phyloP scores from a whole-genome alignment of 805 yeast genomes.

The Pichia kluyveri region DNA sequence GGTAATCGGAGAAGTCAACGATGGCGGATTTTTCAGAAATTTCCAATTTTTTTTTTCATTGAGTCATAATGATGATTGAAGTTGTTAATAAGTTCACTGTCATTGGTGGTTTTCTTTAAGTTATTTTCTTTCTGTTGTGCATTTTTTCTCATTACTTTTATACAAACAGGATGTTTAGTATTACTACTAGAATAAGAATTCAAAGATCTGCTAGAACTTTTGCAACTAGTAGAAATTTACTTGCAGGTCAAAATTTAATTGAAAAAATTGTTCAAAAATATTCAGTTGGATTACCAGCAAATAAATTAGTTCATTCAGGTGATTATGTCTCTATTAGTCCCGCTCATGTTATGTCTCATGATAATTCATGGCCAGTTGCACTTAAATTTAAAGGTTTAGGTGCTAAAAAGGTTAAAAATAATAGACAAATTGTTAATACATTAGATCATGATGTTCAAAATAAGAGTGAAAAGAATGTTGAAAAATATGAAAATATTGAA shows the following conservation, averaged over 20 bases:
- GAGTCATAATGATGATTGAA: too few species aligned
- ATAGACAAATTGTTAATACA: slow-evolving; percentile 90
- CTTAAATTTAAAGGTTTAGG: slow-evolving; percentile 93
- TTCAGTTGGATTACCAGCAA: slow-evolving; percentile 76
- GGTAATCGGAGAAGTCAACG: too few species aligned
- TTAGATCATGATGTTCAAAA: slow-evolving; percentile 98
- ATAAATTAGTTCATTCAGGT: slow-evolving; percentile 73
- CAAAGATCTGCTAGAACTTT: slow-evolving; percentile 9
- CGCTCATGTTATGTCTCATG: slow-evolving; percentile 98
- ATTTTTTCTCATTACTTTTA: too few species aligned
- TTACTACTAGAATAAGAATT: slow-evolving; percentile 2
- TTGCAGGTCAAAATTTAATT: slow-evolving; percentile 72
- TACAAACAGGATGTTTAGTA: slow-evolving; percentile 1
- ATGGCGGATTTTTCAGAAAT: too few species aligned
- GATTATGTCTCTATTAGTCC: slow-evolving; percentile 94
- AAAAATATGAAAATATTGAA: slow-evolving; percentile 83
- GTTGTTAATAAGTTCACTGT: too few species aligned
- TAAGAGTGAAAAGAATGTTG: slow-evolving; percentile 77
- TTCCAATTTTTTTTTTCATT: too few species aligned
- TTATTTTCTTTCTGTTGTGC: too few species aligned
- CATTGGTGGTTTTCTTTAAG: too few species aligned
- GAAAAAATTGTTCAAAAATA: slow-evolving; percentile 93
- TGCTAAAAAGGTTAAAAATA: slow-evolving; percentile 72
- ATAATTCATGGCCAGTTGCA: slow-evolving; percentile 99
- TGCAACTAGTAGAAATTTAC: slow-evolving; percentile 10